Percentiles rank a stretch among this genome's conserved stretches.
phyloP scores from a whole-genome alignment of 2,329 filamentous ascomycete genomes.

The Colletotrichum aenigma region DNA sequence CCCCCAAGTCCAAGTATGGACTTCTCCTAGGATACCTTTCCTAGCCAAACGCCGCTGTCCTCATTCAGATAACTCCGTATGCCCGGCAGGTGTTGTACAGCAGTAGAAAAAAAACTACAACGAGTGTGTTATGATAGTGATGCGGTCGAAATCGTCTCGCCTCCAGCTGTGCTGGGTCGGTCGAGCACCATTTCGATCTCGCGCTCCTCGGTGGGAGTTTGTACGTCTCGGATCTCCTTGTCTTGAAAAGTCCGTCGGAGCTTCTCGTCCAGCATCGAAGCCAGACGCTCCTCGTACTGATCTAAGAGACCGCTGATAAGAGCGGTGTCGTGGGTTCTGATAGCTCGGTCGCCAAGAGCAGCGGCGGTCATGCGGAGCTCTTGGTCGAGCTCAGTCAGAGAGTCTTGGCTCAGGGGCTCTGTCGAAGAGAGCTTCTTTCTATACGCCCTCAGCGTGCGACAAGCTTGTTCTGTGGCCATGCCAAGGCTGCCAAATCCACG shows the following conservation, averaged over 20 bases:
- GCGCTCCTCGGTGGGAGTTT: slow-evolving; percentile 36
- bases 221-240: slow-evolving; percentile 31
- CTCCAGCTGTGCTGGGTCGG: not conserved
- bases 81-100: slow-evolving; percentile 11
- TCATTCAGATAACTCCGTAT: slow-evolving; percentile 1
- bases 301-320: slow-evolving; percentile 68
- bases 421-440: slow-evolving; percentile 65
- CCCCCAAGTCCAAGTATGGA: not conserved
- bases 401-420: slow-evolving; percentile 60
- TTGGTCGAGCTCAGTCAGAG: slow-evolving; percentile 66
- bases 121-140: slow-evolving; percentile 25
- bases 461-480: slow-evolving; percentile 68
- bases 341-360: slow-evolving; percentile 62
- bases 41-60: slow-evolving; percentile 1
- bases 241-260: slow-evolving; percentile 52
- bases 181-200: slow-evolving; percentile 31
- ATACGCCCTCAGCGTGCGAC: slow-evolving; percentile 65
- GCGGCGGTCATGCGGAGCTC: slow-evolving; percentile 67
- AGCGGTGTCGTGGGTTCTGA: slow-evolving; percentile 62
- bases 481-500: slow-evolving; percentile 61
- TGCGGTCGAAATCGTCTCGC: slow-evolving; percentile 22
- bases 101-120: slow-evolving; percentile 3
- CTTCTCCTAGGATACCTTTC: not conserved
- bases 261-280: slow-evolving; percentile 75
- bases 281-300: slow-evolving; percentile 75